Evolutionary conservation across 1,284 basidiomycete species (phyloP), one percentile per base, ranked within the genome.

Genomic region (Mycosarcoma maydis): DNA sequence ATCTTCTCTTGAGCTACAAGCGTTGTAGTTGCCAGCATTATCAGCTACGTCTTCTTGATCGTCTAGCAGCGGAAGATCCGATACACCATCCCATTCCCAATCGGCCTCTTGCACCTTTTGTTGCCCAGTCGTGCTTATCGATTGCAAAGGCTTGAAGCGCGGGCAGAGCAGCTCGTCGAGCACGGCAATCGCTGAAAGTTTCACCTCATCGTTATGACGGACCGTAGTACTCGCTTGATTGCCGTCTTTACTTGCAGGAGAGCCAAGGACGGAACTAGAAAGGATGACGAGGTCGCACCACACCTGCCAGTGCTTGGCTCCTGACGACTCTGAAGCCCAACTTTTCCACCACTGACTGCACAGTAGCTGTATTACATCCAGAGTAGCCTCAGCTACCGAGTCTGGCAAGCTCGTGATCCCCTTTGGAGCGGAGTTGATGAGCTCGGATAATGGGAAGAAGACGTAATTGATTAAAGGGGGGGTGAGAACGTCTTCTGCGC

Each of bases 21-120:
- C 10, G 10, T 42, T 4, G 11, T 22, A 6, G 9, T 36, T 17
- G 11, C 32, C 8, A 5, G 6, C n/a, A 22, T 26, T 33, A 3
- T 26, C 19, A 24, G 20, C 16, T 26, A 33, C 23, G 3, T 16
- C 41, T 2, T 23, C 29, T 1, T 37, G 33, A 6, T 74, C 71
- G 34, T 76, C 76, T 17, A 79, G 37, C 3, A 42, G 32, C 2
- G 78, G 78, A 5, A 81, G 66, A 1, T 78, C 76, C 2, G 75
- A 76, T 2, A 61, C 62, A 9, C 80, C 80, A 33, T 81, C 80
- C 80, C 80, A 81, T 29, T 81, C 80, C 77, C 76, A 80, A 5
- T 59, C 70, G 9, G 17, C 38, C 10, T 40, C 38, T 3, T 47
- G 29, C 8, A 33, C 11, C 24, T 47, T 37, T 19, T 5, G 23